A percentile compares a stretch with the other conserved stretches of the same genome.
Evolutionary conservation across 164 flowering plant species (phyloP).

Genomic region (Kalanchoe fedtschenkoi): DNA sequence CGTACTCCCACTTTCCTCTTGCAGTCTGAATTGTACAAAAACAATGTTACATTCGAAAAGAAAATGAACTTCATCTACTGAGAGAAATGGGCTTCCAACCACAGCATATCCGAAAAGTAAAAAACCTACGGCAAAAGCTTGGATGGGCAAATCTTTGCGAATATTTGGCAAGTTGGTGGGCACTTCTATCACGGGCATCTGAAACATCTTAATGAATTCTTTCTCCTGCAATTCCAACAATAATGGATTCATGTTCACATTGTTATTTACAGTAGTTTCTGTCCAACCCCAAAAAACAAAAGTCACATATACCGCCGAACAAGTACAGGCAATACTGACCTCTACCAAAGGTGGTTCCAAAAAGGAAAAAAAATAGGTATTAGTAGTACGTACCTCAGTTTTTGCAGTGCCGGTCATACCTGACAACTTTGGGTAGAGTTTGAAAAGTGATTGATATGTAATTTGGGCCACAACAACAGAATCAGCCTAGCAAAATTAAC

Average conservation of each 20-base stretch:
- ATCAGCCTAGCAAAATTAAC: slow-evolving; percentile 54
- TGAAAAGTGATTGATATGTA: slow-evolving; percentile 90
- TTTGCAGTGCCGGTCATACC: slow-evolving; percentile 99
- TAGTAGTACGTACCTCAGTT: slow-evolving; percentile 56
- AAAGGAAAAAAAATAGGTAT: not conserved
- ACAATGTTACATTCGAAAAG: not conserved
- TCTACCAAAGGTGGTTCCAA: not conserved
- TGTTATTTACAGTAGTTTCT: not conserved
- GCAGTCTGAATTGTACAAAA: slow-evolving; percentile 50
- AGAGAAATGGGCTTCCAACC: not conserved
- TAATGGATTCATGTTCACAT: not conserved
- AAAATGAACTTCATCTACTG: not conserved
- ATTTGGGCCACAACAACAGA: slow-evolving; percentile 96
- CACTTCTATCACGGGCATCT: slow-evolving; percentile 91
- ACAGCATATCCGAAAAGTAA: slow-evolving; percentile 2
- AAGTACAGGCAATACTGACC: not conserved
- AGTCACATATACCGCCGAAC: not conserved
- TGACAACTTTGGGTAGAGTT: slow-evolving; percentile 92
- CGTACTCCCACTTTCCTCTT: slow-evolving; percentile 83
- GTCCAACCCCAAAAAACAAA: not conserved
- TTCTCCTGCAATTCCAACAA: slow-evolving; percentile 52
- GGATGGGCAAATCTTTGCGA: slow-evolving; percentile 83
- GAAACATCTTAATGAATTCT: slow-evolving; percentile 91
- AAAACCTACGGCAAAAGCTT: slow-evolving; percentile 83
- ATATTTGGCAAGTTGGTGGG: slow-evolving; percentile 91